Evolutionary conservation across 1,284 basidiomycete species (phyloP).

Genomic region (Tilletia indica): DNA sequence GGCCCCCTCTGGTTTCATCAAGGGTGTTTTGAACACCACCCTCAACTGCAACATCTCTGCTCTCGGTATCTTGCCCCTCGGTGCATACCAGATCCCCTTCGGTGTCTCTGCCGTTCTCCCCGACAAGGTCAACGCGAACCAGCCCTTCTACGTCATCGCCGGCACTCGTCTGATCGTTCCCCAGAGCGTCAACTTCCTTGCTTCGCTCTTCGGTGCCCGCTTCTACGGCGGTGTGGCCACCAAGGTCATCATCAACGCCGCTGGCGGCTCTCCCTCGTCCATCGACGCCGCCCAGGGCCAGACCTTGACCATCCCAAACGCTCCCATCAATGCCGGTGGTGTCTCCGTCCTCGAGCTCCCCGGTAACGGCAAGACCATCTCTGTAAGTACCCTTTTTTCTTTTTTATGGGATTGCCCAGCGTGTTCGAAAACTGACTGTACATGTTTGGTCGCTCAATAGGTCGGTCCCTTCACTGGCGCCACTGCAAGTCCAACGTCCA

Average conservation of each 20-base stretch:
- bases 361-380: not conserved
- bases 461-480: conserved; percentile 7
- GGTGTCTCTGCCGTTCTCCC: conserved; percentile 10
- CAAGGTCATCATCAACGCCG: conserved; percentile 13
- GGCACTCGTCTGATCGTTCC: conserved; percentile 17
- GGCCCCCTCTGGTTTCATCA: not conserved
- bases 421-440: too few relatives aligned
- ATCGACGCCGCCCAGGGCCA: conserved; percentile 14
- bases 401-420: too few relatives aligned
- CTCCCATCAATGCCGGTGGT: conserved; percentile 16
- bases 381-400: too few relatives aligned
- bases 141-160: conserved; percentile 13
- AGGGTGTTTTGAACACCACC: conserved; percentile 13
- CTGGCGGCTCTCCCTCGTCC: not conserved
- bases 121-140: conserved; percentile 2
- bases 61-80: conserved; percentile 8
- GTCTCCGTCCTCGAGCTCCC: conserved; percentile 15
- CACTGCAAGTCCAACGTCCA: not conserved
- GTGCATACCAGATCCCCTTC: not conserved
- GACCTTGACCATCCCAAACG: not conserved
- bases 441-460: too few relatives aligned
- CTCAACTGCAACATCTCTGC: conserved; percentile 10
- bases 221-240: conserved; percentile 11
- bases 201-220: conserved; percentile 13
- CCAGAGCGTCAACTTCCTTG: conserved; percentile 11